Conservation (phyloP, 768 basidiomycete species). For the Sarcodon sp. region DNA sequence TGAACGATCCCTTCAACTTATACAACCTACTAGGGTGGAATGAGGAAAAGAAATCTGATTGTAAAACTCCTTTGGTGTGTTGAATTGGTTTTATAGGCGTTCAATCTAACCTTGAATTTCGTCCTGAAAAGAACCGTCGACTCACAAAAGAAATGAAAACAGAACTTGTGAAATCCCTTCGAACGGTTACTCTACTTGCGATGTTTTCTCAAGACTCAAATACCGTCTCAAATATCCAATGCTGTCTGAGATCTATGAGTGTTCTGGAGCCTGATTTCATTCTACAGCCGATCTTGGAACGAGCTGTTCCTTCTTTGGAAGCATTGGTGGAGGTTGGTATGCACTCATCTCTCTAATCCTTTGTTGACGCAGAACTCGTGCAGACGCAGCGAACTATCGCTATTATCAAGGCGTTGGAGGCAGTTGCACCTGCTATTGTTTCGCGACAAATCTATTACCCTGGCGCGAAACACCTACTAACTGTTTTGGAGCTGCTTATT, state of each 20-base stretch:
- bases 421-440: constrained; percentile 71
- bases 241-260: constrained; percentile 71
- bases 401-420: constrained; percentile 75
- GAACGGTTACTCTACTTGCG: constrained; percentile 75
- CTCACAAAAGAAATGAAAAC: constrained; percentile 68
- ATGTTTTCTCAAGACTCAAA: constrained; percentile 81
- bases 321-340: constrained; percentile 64
- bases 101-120: constrained; percentile 1
- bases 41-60: constrained; percentile 63
- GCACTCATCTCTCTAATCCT: not conserved
- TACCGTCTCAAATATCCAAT: constrained; percentile 66
- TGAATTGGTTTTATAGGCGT: not conserved
- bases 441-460: constrained; percentile 68
- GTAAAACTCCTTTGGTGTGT: constrained; percentile 62
- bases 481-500: constrained; percentile 68
- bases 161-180: constrained; percentile 71
- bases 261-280: constrained; percentile 81
- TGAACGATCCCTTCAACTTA: constrained; percentile 1
- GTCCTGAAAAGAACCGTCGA: constrained; percentile 42
- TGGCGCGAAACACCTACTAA: constrained; percentile 72
- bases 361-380: constrained; percentile 1
- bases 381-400: constrained; percentile 79
- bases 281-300: constrained; percentile 67
- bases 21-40: constrained; percentile 44
- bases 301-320: constrained; percentile 80